Conservation (phyloP, 441 rosid species). For the Erodium trifolium region DNA sequence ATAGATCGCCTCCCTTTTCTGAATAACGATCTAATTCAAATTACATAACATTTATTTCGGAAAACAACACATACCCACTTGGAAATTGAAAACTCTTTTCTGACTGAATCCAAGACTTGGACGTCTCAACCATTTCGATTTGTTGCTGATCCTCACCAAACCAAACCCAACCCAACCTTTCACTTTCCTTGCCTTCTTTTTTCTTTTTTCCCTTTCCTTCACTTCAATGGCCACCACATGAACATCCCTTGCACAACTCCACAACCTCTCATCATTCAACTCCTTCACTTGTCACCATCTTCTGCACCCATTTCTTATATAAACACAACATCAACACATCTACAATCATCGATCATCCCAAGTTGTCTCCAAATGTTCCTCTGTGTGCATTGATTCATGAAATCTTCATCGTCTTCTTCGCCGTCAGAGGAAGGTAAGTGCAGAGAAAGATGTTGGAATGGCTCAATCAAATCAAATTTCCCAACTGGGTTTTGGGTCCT, state of each 20-base stretch:
- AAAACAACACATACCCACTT: too few relatives aligned
- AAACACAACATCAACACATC: too few relatives aligned
- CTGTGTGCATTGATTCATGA: too few relatives aligned
- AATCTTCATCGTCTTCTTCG: neutral
- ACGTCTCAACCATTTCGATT: constrained; percentile 34
- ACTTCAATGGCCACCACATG: neutral
- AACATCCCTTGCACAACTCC: too few relatives aligned
- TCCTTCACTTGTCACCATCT: too few relatives aligned
- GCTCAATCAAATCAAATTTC: constrained; percentile 54
- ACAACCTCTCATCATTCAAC: too few relatives aligned
- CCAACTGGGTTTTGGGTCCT: constrained; percentile 27
- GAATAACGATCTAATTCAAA: too few relatives aligned
- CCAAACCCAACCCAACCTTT: neutral
- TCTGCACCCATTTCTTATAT: too few relatives aligned
- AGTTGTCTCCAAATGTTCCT: too few relatives aligned
- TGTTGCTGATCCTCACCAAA: constrained; percentile 13
- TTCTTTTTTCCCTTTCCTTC: neutral
- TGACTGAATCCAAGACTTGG: constrained; percentile 34
- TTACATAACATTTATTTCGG: too few relatives aligned
- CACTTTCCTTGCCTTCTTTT: constrained; percentile 8
- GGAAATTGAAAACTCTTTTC: constrained; percentile 10
- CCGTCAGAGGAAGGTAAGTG: neutral
- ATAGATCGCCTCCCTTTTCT: too few relatives aligned
- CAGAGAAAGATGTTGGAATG: constrained; percentile 44
- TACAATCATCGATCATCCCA: too few relatives aligned